Base-by-base conservation (phyloP, 164 flowering plant genomes). In the Magnolia officinalis region DNA sequence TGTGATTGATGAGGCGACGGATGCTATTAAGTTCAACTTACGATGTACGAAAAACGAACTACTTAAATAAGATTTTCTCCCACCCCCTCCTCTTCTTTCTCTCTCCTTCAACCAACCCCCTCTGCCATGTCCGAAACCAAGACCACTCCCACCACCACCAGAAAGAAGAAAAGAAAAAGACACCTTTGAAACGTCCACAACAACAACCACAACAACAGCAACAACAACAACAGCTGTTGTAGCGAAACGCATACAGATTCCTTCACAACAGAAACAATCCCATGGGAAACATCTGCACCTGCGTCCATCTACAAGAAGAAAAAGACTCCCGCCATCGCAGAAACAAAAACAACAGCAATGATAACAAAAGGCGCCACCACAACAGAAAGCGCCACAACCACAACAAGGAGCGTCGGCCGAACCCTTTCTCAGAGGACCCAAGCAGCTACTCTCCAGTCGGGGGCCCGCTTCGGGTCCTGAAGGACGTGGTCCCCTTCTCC, bases 391-490 rank as follows among this genome's bases (percentile, higher is more conserved):
- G 66, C 20, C 55, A 50, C 10, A 2, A 24, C 21, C 58, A 14
- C 18, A 24, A 29, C 31, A 77, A 61, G 72, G 90, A 83, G 19
- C 76, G 84, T 19, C 78, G 80, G 49, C 84, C 94, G 0, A 93
- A 90, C 76, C 96, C 96, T 0, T 93, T 84, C 55, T 67, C 95
- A 8, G 84, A 80, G 13, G 86, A 86, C 64, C 74, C 79, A 5
- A 67, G 58, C 9, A 77, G 75, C 4, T 11, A 16, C 61, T 83
- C 90, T 10, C 88, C 92, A 1, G 89, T 87, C 1, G 61, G 61
- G 0, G 61, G 16, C 13, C 90, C 94, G 81, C 85, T 92, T 73
- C 88, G 95, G 3, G 98, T 95, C 65, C 84, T 95, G 19, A 91
- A 91, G 67, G 96, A 95, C 73, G 84, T 87, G 31, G 79, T 84